Evolutionary conservation across 179 eudicot genomes (phyloP), one percentile per base, ranked within the genome.

Genomic region (Amaranthus tricolor): DNA sequence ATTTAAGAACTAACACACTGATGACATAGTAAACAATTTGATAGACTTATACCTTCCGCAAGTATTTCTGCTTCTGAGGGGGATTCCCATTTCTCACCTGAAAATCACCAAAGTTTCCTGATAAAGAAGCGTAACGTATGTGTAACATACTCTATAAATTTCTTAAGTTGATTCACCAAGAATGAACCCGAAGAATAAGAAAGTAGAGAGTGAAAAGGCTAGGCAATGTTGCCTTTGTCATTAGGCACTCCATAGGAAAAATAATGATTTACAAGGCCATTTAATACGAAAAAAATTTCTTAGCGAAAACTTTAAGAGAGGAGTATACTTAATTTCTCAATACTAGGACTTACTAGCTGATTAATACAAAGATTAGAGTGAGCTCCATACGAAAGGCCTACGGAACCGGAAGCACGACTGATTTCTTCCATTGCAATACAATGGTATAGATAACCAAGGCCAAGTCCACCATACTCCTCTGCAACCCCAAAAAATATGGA

Each of bases 391-490:
- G 99, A 96, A 61, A 96, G 85, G 64, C 89, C 99, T 75, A 96
- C 98, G 43, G 99, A 93, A 64, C 97, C 99, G 49, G 99, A 96
- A 78, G 99, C 99, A 72, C 98, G 98, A 74, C 98, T 96, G 51
- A 96, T 82, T 86, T 96, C 99, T 83, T 96, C 99, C 98, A 93
- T 80, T 49, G 99, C 99, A 79, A 96, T 93, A 83, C 99, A 96
- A 85, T 96, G 99, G 77, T 96, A 91, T 57, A 93, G 82, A 85
- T 96, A 96, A 76, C 99, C 99, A 73, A 96, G 98, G 74, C 98
- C 96, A 74, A 96, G 94, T 61, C 99, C 99, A 51, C 99, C 99
- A 89, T 96, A 93, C 80, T 96, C 96, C 94, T 91, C 99, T 96
- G 76, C 43, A 83, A 52, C 54, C 40, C 40, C 54, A 65, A 58